A percentile compares a stretch with the other conserved stretches of the same genome.
phyloP scores from a whole-genome alignment of 2,329 filamentous ascomycete genomes.

The Trichoderma harzianum region DNA sequence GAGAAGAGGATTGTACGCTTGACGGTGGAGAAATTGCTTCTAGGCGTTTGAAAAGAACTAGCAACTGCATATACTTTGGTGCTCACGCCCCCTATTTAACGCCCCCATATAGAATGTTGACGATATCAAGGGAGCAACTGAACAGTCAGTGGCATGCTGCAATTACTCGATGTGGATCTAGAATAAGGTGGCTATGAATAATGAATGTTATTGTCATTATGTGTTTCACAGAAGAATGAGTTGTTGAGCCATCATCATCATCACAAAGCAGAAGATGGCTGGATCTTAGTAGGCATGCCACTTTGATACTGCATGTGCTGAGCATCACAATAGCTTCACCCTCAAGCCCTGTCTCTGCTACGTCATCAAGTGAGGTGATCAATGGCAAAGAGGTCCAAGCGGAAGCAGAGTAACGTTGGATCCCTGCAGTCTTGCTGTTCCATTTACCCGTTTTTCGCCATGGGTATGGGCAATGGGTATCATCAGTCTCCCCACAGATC shows the following conservation, averaged over 20 bases:
- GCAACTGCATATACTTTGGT: background rate
- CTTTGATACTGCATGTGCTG: background rate
- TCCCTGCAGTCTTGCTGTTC: background rate
- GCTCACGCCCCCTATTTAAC: background rate
- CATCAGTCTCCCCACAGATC: background rate
- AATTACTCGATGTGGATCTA: background rate
- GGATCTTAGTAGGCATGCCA: background rate
- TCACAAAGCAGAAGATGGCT: background rate
- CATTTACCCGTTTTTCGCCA: background rate
- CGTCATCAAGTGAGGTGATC: background rate
- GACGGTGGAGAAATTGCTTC: background rate
- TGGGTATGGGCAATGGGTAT: background rate
- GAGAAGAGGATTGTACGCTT: background rate
- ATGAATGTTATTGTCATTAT: background rate
- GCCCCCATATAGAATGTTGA: background rate
- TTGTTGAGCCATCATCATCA: background rate
- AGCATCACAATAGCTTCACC: background rate
- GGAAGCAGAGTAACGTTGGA: background rate
- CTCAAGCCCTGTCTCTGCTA: background rate
- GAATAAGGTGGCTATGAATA: background rate
- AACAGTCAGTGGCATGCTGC: background rate
- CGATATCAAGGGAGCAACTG: background rate
- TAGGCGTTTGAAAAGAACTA: background rate
- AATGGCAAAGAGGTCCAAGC: background rate
- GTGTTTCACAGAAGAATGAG: background rate